phyloP scores from a whole-genome alignment of 176 grass and related monocot species.

The Rhynchospora pubera region DNA sequence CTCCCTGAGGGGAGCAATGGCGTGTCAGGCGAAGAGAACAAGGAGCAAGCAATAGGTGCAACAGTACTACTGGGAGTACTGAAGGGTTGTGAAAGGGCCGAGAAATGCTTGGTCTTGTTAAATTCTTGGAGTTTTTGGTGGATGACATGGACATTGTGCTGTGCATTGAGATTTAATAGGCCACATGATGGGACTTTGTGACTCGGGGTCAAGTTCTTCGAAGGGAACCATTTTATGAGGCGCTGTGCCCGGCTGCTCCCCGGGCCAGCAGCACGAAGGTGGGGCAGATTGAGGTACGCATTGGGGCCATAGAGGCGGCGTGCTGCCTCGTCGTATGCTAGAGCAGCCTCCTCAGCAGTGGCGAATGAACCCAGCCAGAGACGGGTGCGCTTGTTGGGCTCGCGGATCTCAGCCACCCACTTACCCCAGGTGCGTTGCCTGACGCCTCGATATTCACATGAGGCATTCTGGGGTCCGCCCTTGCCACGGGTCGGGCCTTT shows the following conservation, averaged over 20 bases:
- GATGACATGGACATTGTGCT: slow-evolving; percentile 99
- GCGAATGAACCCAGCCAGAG: slow-evolving; percentile 47
- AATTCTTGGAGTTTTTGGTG: slow-evolving; percentile 94
- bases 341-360: slow-evolving; percentile 36
- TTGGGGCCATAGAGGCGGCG: slow-evolving; percentile 85
- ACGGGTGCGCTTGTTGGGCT: slow-evolving; percentile 37
- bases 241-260: slow-evolving; percentile 37
- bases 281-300: slow-evolving; percentile 92
- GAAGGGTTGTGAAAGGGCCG: neutral
- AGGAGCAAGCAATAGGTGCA: neutral
- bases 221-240: slow-evolving; percentile 71
- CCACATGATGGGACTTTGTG: slow-evolving; percentile 52
- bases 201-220: slow-evolving; percentile 14
- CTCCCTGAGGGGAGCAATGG: slow-evolving; percentile 11
- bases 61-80: neutral
- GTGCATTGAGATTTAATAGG: slow-evolving; percentile 93
- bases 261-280: slow-evolving; percentile 48
- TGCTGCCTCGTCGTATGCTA: slow-evolving; percentile 48
- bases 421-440: slow-evolving; percentile 47
- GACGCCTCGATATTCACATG: slow-evolving; percentile 44
- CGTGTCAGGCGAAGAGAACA: slow-evolving; percentile 1
- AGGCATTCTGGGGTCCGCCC: slow-evolving; percentile 40
- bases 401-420: slow-evolving; percentile 47
- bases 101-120: slow-evolving; percentile 30
- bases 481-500: slow-evolving; percentile 72